Evolutionary conservation across 148 eudicot species (phyloP), one percentile per base, ranked within the genome.

Genomic region (Vaccinium corymbosum): DNA sequence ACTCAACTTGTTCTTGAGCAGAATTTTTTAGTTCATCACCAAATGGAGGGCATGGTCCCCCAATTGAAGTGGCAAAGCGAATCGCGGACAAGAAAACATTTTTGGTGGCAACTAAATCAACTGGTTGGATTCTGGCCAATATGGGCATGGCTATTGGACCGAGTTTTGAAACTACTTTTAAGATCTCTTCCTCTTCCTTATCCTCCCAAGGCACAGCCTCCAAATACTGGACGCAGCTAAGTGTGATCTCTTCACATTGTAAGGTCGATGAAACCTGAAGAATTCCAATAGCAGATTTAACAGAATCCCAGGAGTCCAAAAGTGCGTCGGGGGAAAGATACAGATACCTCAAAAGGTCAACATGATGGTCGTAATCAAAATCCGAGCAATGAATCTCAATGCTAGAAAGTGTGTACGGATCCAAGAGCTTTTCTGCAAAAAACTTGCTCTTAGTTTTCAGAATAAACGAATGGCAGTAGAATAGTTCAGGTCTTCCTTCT

Each of bases 1-100:
- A 96, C 14, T 94, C 99, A 7, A 93, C 92, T 89, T 96, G 99
- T 89, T 96, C 95, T 86, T 91, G 99, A 55, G 99, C 99, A 53
- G 95, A 94, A 68, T 81, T 87, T 85, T 89, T 89, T 20, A 94
- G 90, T 82, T 92, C 97, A 83, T 94, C 91, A 32, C 91, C 93
- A 85, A 93, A 93, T 49, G 92, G 93, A 70, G 89, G 94, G 85
- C 86, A 86, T 16, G 91, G 90, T 22, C 83, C 83, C 46, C 88
- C 85, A 19, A 82, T 56, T 6, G 94, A 94, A 76, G 94, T 93
- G 79, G 98, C 97, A 85, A 90, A 92, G 59, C 91, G 91, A 51
- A 96, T 82, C 2, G 99, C 99, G 72, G 99, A 92, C 17, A 96
- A 86, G 78, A 94, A 91, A 56, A 93, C 95, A 48, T 76, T 80